Conservation (phyloP, 257 asterid species). For the Lycium ferocissimum region DNA sequence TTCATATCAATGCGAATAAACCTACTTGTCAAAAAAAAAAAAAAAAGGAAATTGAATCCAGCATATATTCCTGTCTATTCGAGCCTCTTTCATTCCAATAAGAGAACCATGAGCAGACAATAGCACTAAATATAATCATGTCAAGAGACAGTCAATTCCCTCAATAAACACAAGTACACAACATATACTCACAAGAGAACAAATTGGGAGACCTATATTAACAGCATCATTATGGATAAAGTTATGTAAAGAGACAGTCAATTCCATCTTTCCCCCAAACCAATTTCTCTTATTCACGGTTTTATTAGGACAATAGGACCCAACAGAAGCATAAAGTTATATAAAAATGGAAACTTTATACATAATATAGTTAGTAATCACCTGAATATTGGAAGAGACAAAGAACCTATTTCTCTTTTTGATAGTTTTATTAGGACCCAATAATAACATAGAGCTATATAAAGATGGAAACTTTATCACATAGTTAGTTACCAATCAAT, state of each 20-base stretch:
- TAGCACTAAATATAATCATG: not conserved
- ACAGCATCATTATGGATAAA: not conserved
- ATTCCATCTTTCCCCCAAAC: no score
- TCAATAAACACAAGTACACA: not conserved
- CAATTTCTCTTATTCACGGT: not conserved
- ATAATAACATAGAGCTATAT: no score
- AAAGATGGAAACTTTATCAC: not conserved
- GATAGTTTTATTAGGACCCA: not conserved
- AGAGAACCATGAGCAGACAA: not conserved
- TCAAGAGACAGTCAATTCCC: not conserved
- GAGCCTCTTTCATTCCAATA: not conserved
- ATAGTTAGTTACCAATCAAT: not conserved
- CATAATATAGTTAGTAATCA: not conserved
- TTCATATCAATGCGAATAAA: constrained; percentile 36
- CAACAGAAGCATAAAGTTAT: not conserved
- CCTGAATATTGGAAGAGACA: not conserved
- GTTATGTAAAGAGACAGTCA: no score
- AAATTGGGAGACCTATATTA: not conserved
- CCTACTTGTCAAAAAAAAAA: not conserved
- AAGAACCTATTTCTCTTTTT: not conserved
- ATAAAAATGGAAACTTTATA: not conserved
- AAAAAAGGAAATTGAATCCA: not conserved
- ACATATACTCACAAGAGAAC: not conserved
- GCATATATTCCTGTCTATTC: not conserved
- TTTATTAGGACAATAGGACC: not conserved